Conservation (phyloP, 2,329 filamentous ascomycete genomes). For the Penicillium italicum region DNA sequence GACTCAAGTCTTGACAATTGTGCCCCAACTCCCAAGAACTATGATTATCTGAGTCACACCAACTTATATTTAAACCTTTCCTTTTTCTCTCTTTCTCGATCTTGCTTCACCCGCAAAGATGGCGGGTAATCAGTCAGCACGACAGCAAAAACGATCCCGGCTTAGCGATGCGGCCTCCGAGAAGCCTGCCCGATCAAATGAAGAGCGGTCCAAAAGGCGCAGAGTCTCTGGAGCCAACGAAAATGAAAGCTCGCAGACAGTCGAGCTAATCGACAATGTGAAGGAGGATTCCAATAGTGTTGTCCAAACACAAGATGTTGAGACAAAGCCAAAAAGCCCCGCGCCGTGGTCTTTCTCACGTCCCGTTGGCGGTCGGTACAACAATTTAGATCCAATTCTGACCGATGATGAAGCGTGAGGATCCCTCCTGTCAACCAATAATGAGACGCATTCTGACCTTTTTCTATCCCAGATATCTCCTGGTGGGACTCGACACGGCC, state of each 20-base stretch:
- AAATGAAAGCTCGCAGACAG: slow-evolving; percentile 27
- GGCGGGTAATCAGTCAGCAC: slow-evolving; percentile 17
- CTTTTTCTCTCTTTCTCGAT: not conserved
- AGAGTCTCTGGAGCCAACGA: slow-evolving; percentile 26
- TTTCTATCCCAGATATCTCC: slow-evolving; percentile 57
- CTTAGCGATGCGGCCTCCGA: slow-evolving; percentile 27
- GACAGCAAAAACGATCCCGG: slow-evolving; percentile 31
- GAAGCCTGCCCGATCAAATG: slow-evolving; percentile 18
- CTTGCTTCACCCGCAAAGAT: slow-evolving; percentile 9
- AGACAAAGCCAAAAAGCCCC: slow-evolving; percentile 11
- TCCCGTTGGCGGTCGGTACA: slow-evolving; percentile 54
- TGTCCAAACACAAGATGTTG: slow-evolving; percentile 11
- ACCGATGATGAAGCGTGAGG: slow-evolving; percentile 55
- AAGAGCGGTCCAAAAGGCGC: slow-evolving; percentile 32
- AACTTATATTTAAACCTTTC: not conserved
- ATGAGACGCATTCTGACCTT: slow-evolving; percentile 8
- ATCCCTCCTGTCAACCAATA: not conserved
- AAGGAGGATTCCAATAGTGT: slow-evolving; percentile 22
- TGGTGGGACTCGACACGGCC: slow-evolving; percentile 69
- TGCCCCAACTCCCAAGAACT: not conserved
- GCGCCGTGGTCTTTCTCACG: slow-evolving; percentile 47
- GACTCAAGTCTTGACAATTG: not conserved
- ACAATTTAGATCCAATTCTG: slow-evolving; percentile 56
- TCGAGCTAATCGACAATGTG: slow-evolving; percentile 16
- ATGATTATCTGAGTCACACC: slow-evolving; percentile 2